Evolutionary conservation across 202 grass and related monocot species (phyloP).

Genomic region (Carex arenaria): DNA sequence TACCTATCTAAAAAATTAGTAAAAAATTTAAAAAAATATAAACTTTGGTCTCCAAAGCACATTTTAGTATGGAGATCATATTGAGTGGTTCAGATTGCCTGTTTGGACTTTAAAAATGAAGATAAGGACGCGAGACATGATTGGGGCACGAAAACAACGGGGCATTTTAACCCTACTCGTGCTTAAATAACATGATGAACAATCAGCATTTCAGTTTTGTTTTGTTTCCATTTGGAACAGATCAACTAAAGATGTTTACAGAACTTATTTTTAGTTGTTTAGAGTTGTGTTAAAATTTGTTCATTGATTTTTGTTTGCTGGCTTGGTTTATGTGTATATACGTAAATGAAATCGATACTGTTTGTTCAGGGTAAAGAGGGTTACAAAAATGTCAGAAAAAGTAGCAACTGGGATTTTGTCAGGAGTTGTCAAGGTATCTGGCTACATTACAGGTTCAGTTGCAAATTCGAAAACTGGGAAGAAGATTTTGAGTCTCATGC

Average conservation of each 20-base stretch:
- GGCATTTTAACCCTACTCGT: too few species aligned
- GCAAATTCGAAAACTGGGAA: constrained; percentile 73
- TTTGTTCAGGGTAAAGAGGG: constrained; percentile 50
- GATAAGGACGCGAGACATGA: too few species aligned
- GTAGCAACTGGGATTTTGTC: constrained; percentile 66
- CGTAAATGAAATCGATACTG: neutral
- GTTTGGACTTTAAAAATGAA: too few species aligned
- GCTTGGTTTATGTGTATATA: neutral
- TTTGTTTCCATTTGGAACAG: neutral
- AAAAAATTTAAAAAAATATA: too few species aligned
- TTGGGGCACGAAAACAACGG: too few species aligned
- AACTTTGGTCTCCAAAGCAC: too few species aligned
- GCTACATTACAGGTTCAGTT: constrained; percentile 54
- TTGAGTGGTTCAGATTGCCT: too few species aligned
- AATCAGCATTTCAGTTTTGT: neutral
- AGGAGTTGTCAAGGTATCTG: constrained; percentile 72
- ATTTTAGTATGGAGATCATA: too few species aligned
- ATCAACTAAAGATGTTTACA: neutral
- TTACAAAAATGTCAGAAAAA: constrained; percentile 81
- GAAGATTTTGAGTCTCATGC: constrained; percentile 48
- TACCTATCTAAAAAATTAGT: too few species aligned
- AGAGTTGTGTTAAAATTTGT: neutral
- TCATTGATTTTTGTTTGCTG: neutral
- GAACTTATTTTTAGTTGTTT: neutral
- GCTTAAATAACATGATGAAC: neutral